Percentiles rank a stretch among this genome's conserved stretches.
Evolutionary conservation across 169 alveolate species (phyloP).

Genomic region (Babesia caballi): DNA sequence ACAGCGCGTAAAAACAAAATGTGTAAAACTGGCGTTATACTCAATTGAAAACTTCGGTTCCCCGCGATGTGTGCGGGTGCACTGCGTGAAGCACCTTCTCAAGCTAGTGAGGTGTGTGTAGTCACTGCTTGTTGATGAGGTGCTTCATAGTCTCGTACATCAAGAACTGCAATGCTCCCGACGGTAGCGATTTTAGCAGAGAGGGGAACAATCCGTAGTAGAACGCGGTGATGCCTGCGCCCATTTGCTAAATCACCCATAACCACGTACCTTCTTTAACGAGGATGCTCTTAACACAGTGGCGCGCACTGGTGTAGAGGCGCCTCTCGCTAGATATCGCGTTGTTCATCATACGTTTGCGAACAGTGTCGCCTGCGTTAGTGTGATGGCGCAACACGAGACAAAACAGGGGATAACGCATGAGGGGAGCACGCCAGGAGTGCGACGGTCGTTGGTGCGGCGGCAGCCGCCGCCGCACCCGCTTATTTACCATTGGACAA

Average conservation of each 20-base stretch:
- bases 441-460: conserved; percentile 57
- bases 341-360: conserved; percentile 85
- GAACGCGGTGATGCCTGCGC: conserved; percentile 72
- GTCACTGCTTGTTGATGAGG: conserved; percentile 42
- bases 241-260: not conserved
- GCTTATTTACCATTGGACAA: too few relatives aligned
- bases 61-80: not conserved
- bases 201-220: conserved; percentile 83
- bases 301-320: conserved; percentile 72
- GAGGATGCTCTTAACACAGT: conserved; percentile 71
- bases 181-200: conserved; percentile 79
- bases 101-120: not conserved
- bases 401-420: conserved; percentile 65
- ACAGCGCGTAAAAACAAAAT: too few relatives aligned
- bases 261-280: conserved; percentile 65
- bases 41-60: not conserved
- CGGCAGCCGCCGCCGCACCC: conserved; percentile 29
- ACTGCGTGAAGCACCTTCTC: not conserved
- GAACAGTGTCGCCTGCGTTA: conserved; percentile 82
- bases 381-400: too few relatives aligned
- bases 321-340: conserved; percentile 78
- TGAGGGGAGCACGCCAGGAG: conserved; percentile 61
- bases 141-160: conserved; percentile 79
- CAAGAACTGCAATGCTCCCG: conserved; percentile 85
- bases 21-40: not conserved